These are phyloP conservation scores for Pleurotus giganteus DNA, from an alignment of 768 basidiomycete species.

Conservation along the genomic window DNA sequence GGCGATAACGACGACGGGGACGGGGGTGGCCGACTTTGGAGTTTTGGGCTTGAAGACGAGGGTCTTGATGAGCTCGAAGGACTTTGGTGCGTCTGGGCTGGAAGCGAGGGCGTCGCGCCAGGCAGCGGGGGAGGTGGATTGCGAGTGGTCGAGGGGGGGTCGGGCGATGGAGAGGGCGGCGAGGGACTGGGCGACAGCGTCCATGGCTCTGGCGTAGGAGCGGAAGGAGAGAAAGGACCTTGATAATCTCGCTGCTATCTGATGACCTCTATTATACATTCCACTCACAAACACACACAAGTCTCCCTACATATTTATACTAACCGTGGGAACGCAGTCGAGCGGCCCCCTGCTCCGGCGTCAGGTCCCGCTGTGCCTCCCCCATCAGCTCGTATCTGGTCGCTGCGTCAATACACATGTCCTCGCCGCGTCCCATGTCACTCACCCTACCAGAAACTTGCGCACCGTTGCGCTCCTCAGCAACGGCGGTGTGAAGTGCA, in stretches of 20 bases:
- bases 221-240: neutral
- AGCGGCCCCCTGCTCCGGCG: slow-evolving; percentile 82
- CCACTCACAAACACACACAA: no score
- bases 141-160: slow-evolving; percentile 52
- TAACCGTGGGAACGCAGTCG: slow-evolving; percentile 60
- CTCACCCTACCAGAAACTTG: slow-evolving; percentile 89
- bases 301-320: slow-evolving; percentile 39
- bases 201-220: slow-evolving; percentile 19
- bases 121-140: slow-evolving; percentile 65
- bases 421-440: slow-evolving; percentile 13
- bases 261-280: no score
- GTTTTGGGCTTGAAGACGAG: slow-evolving; percentile 97
- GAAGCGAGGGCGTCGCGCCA: slow-evolving; percentile 76
- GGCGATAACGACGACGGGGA: slow-evolving; percentile 87
- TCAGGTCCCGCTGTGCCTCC: slow-evolving; percentile 87
- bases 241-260: neutral
- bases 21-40: slow-evolving; percentile 80
- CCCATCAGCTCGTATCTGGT: slow-evolving; percentile 85
- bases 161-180: slow-evolving; percentile 53
- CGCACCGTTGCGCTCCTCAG: slow-evolving; percentile 77
- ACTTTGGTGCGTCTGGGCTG: slow-evolving; percentile 45
- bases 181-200: slow-evolving; percentile 41
- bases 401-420: neutral
- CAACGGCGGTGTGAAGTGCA: slow-evolving; percentile 86
- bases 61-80: slow-evolving; percentile 78